Base-by-base conservation (phyloP, 257 asterid genomes). In the Linaria vulgaris region DNA sequence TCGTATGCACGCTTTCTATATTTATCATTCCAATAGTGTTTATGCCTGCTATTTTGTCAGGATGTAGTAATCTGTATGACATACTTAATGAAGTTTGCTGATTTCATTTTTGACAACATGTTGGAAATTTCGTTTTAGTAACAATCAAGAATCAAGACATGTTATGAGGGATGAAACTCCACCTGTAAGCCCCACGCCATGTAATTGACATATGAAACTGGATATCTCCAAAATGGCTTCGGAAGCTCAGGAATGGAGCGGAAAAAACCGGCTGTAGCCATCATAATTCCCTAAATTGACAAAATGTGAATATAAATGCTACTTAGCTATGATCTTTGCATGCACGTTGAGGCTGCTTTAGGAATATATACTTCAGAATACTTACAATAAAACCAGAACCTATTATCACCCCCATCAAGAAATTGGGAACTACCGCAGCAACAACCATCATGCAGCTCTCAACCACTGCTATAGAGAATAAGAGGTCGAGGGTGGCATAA, bases 371-470 rank as follows among this genome's bases (percentile, higher is more conserved):
- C 4, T 46, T 56, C 22, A n/a, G 56, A 25, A 17, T 20, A 41
- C 94, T 80, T 80, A 88, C 98, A 16, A 91, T 82, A 20, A 78
- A 59, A 38, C 96, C 98, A 14, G 98, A 85, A 10, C 98, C 98
- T 16, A 80, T 37, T 6, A 85, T 55, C 24, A 91, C 82, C 14
- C 96, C 96, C 96, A 85, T 83, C 74, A 87, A 37, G 92, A 88
- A 91, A 67, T 91, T 91, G 12, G 98, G 96, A 48, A 91, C 98
- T 19, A 91, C 19, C 3, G 95, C 78, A 15, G 96, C 96, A 59
- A 91, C 90, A 14, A 88, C 91, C 96, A 91, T 86, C 96, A 91
- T 91, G 79, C 83, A 85, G 75, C 98, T 83, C 83, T 91, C 98
- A 1, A 88, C 83, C 8, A 83, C 91, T 11, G 95, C 66, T 31